Evolutionary conservation across 2,329 filamentous ascomycete genomes (phyloP).

Genomic region (Lecanicillium sp.): DNA sequence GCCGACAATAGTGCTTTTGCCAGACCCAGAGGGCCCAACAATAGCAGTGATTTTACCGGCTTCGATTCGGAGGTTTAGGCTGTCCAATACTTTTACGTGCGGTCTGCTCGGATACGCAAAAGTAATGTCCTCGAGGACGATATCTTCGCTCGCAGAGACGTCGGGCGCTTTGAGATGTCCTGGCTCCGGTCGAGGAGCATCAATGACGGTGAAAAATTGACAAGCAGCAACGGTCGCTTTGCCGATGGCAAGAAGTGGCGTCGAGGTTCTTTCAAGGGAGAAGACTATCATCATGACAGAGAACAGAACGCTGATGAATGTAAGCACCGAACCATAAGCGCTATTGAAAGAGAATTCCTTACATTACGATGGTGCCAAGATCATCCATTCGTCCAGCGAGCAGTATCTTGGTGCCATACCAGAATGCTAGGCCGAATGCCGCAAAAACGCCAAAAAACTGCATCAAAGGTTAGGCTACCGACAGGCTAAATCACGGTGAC

Average conservation of each 20-base stretch:
- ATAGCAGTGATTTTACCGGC: slow-evolving; percentile 64
- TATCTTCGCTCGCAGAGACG: slow-evolving; percentile 28
- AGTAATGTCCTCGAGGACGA: slow-evolving; percentile 50
- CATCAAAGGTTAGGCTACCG: slow-evolving; percentile 5
- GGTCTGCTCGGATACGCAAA: slow-evolving; percentile 66
- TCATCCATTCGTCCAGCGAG: slow-evolving; percentile 36
- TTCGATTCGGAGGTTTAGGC: slow-evolving; percentile 48
- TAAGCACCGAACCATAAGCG: slow-evolving; percentile 5
- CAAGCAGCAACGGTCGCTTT: slow-evolving; percentile 50
- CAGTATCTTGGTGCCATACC: slow-evolving; percentile 49
- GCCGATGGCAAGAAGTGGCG: slow-evolving; percentile 48
- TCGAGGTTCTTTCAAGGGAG: slow-evolving; percentile 47
- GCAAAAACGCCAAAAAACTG: slow-evolving; percentile 45
- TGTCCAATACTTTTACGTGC: slow-evolving; percentile 54
- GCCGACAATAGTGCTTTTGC: slow-evolving; percentile 67
- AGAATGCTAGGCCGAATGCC: slow-evolving; percentile 51
- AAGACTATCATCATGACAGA: slow-evolving; percentile 51
- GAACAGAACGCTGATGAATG: slow-evolving; percentile 34
- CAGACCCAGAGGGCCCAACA: slow-evolving; percentile 63
- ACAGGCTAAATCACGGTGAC: background rate
- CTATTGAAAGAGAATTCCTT: slow-evolving; percentile 15
- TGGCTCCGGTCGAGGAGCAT: slow-evolving; percentile 31
- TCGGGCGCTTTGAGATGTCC: slow-evolving; percentile 28
- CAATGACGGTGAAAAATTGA: slow-evolving; percentile 48
- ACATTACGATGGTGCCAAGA: slow-evolving; percentile 48